These are phyloP conservation scores for Leptographium flavum DNA, from an alignment of 2,329 filamentous ascomycete genomes.

Conservation along the genomic window DNA sequence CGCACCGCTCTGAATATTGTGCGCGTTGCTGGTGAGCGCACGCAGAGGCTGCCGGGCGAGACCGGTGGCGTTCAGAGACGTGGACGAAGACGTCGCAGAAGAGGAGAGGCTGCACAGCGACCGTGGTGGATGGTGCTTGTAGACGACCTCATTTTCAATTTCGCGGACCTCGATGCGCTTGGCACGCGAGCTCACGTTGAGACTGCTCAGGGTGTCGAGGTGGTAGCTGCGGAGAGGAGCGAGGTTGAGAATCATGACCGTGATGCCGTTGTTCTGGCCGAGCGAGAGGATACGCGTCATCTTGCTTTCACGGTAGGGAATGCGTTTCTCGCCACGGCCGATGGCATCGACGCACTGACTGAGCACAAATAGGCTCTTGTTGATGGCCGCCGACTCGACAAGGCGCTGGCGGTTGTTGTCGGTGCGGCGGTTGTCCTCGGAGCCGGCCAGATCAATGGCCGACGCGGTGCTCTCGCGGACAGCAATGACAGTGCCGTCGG, in stretches of 20 bases:
- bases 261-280: slow-evolving; percentile 89
- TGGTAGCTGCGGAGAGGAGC: slow-evolving; percentile 87
- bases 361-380: slow-evolving; percentile 90
- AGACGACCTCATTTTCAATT: slow-evolving; percentile 88
- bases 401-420: slow-evolving; percentile 87
- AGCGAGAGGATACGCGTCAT: slow-evolving; percentile 91
- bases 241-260: slow-evolving; percentile 91
- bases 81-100: slow-evolving; percentile 48
- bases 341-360: slow-evolving; percentile 95
- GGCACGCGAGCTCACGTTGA: slow-evolving; percentile 89
- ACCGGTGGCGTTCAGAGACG: slow-evolving; percentile 34
- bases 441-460: slow-evolving; percentile 88
- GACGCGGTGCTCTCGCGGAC: slow-evolving; percentile 66
- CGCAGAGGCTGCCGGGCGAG: slow-evolving; percentile 62
- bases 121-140: slow-evolving; percentile 58
- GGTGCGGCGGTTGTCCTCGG: slow-evolving; percentile 86
- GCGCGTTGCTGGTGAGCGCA: slow-evolving; percentile 53
- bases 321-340: slow-evolving; percentile 56
- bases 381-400: slow-evolving; percentile 93
- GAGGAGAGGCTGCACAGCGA: slow-evolving; percentile 1
- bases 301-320: slow-evolving; percentile 90
- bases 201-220: slow-evolving; percentile 79
- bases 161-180: slow-evolving; percentile 95
- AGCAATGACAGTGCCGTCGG: slow-evolving; percentile 29
- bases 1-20: slow-evolving; percentile 55